Base-by-base conservation (phyloP, 2,329 filamentous ascomycete genomes). In the Talaromyces sp. region DNA sequence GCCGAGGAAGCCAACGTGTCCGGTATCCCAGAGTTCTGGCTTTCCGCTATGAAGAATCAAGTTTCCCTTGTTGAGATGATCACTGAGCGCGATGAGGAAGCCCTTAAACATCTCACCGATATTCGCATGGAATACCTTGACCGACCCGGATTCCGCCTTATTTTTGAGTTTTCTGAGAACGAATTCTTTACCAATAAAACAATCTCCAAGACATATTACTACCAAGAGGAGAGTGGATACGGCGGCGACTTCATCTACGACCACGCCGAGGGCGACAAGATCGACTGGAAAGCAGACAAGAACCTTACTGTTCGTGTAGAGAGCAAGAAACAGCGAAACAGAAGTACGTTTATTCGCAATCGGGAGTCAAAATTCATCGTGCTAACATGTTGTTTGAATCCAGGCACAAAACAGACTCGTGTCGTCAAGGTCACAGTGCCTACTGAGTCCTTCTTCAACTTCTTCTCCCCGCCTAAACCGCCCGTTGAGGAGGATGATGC, bases 41-140 rank as follows among this genome's bases (percentile, higher is more conserved):
- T 99, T 60, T 97, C 94, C 68, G 94, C 96, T 72, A 98, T 99
- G 94, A 99, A 99, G 87, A 99, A 99, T 85, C 94, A 97, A 79
- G 88, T 95, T 74, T 96, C 93, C 35, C 89, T 99, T 64, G 92
- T 94, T 64, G 96, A 99, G 82, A 97, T 97, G 88, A 97, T 99
- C 78, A 99, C 95, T 74, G 95, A 98, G 74, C 91, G 93, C 70
- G 95, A 99, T 77, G 95, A 99, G 86, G 89, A 87, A 71, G 95
- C 93, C 62, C 89, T 99, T 66, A 96, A 96, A 83, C 86, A 90
- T 76, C 85, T 99, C 65, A 89, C 86, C 70, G 94, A 99, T 77
- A 92, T 99, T 73, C 93, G 94, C 77, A 97, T 99, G 94, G 94
- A 99, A 83, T 99, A 99, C 79, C 91, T 98, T 70, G 94, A 99